These are phyloP conservation scores for Discostella stelligera DNA, from an alignment of 352 stramenopile genomes.

Conservation along the genomic window DNA sequence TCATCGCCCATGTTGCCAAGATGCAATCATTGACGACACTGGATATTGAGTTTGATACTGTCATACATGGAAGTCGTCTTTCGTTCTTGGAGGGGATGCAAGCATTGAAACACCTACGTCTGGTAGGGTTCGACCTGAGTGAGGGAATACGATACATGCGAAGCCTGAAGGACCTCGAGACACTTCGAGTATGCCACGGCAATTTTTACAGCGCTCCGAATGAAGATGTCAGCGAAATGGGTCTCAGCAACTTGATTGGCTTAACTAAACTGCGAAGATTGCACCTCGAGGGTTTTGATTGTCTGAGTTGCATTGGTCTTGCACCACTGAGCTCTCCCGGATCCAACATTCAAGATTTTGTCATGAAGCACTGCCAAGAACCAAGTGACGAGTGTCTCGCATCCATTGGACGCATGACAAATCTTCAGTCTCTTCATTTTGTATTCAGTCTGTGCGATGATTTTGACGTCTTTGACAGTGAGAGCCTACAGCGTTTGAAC, in stretches of 20 bases:
- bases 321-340: slow-evolving; percentile 15
- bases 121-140: slow-evolving; percentile 43
- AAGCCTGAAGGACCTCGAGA: slow-evolving; percentile 25
- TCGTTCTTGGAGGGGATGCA: slow-evolving; percentile 21
- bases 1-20: slow-evolving; percentile 14
- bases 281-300: slow-evolving; percentile 52
- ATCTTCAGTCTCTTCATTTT: slow-evolving; percentile 40
- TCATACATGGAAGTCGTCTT: slow-evolving; percentile 38
- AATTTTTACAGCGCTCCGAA: slow-evolving; percentile 46
- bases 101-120: slow-evolving; percentile 21
- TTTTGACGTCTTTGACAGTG: slow-evolving; percentile 28
- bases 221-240: slow-evolving; percentile 38
- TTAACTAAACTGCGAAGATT: slow-evolving; percentile 28
- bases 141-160: slow-evolving; percentile 27
- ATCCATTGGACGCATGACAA: slow-evolving; percentile 34
- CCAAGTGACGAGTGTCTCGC: slow-evolving; percentile 28
- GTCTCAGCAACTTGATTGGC: slow-evolving; percentile 27
- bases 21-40: slow-evolving; percentile 28
- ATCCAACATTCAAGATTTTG: slow-evolving; percentile 16
- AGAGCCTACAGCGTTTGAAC: slow-evolving; percentile 33
- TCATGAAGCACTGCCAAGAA: slow-evolving; percentile 50
- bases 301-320: slow-evolving; percentile 26
- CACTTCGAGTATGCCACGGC: slow-evolving; percentile 45
- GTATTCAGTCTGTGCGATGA: slow-evolving; percentile 34
- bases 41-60: slow-evolving; percentile 42